These are phyloP conservation scores for Rhytidiadelphus loreus DNA, from an alignment of 225 moss, liverwort and hornwort species.

Conservation along the genomic window DNA sequence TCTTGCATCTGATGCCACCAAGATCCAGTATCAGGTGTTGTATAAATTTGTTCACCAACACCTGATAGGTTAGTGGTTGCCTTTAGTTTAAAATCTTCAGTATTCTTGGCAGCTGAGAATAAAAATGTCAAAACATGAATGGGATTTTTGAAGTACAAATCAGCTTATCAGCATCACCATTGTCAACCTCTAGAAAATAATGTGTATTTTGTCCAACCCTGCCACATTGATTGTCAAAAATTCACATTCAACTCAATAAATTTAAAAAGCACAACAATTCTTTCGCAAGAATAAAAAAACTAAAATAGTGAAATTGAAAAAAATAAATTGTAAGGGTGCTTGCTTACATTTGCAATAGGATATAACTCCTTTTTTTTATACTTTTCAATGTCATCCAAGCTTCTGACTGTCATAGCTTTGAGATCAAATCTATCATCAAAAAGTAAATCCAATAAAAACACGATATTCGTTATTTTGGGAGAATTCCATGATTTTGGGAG, in stretches of 20 bases:
- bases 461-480: no score
- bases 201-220: not conserved
- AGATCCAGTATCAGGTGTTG: not conserved
- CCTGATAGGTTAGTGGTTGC: not conserved
- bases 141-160: not conserved
- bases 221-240: not conserved
- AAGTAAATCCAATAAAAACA: no score
- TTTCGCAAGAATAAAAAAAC: no score
- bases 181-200: not conserved
- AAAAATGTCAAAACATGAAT: not conserved
- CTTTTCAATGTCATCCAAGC: no score
- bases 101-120: rapidly evolving
- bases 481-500: no score
- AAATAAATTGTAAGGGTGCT: no score
- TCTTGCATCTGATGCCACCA: not conserved
- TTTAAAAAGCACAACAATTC: not conserved
- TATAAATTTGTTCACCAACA: no score
- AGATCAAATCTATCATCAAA: no score
- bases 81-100: not conserved
- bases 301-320: no score
- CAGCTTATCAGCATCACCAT: not conserved
- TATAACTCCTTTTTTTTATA: no score
- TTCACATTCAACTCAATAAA: not conserved
- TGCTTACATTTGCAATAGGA: no score
- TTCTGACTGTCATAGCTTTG: no score